phyloP scores from a whole-genome alignment of 257 asterid species.

The Solanum sejunctum region DNA sequence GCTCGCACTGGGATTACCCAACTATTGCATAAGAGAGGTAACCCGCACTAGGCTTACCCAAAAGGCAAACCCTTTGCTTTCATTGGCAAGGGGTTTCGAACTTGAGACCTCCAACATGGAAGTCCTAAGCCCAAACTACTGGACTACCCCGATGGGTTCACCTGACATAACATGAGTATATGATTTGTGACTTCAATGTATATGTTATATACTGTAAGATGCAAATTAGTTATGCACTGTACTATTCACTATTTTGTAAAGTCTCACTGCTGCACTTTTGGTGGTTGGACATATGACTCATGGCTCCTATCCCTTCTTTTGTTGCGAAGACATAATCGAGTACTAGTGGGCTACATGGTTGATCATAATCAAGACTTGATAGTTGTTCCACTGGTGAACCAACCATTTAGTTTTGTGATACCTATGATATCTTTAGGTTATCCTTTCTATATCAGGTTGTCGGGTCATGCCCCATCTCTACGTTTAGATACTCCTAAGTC shows the following conservation, averaged over 20 bases:
- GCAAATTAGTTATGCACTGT: neutral
- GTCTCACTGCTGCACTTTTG: neutral
- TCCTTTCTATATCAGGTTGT: neutral
- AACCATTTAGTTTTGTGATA: neutral
- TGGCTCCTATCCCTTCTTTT: neutral
- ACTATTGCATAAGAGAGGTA: no score
- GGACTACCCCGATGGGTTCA: no score
- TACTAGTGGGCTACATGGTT: neutral
- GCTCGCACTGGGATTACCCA: no score
- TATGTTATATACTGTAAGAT: neutral
- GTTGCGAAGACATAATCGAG: neutral
- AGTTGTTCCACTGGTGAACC: neutral
- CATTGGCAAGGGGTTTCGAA: no score
- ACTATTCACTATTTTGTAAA: neutral
- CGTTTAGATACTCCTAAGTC: neutral
- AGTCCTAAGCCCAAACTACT: no score
- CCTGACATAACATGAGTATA: no score
- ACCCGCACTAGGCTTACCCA: no score
- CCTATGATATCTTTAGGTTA: neutral
- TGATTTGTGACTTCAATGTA: neutral
- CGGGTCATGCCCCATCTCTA: neutral
- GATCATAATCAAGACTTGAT: neutral
- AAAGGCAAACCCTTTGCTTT: no score
- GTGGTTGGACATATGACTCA: neutral
- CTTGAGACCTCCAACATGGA: no score